Conservation (phyloP, 2,329 filamentous ascomycete species). For the Monilinia vaccinii-corymbosi region DNA sequence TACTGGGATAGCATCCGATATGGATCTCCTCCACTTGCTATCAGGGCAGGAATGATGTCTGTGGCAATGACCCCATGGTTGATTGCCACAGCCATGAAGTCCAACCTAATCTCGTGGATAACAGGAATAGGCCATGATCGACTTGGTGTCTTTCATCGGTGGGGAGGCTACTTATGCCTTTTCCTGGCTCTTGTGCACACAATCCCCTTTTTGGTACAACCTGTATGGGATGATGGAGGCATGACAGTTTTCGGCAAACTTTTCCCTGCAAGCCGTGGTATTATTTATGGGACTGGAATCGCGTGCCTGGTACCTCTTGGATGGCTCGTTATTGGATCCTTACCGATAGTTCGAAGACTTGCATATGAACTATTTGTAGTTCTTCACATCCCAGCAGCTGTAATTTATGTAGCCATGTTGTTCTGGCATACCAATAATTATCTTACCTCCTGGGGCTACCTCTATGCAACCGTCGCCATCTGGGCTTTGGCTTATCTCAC, state of each 20-base stretch:
- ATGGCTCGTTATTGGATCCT: slow-evolving; percentile 77
- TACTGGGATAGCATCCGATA: slow-evolving; percentile 82
- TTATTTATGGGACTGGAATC: slow-evolving; percentile 78
- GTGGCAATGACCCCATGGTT: slow-evolving; percentile 92
- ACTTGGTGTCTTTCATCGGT: slow-evolving; percentile 86
- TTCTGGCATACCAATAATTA: slow-evolving; percentile 98
- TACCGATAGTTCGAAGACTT: slow-evolving; percentile 65
- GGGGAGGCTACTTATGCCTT: slow-evolving; percentile 79
- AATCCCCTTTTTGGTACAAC: slow-evolving; percentile 82
- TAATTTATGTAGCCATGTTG: slow-evolving; percentile 72
- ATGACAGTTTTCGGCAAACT: slow-evolving; percentile 60
- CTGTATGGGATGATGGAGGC: slow-evolving; percentile 73
- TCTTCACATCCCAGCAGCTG: slow-evolving; percentile 72
- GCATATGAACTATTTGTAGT: slow-evolving; percentile 82
- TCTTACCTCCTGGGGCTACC: slow-evolving; percentile 80
- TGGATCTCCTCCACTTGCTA: slow-evolving; percentile 80
- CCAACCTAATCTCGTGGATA: slow-evolving; percentile 72
- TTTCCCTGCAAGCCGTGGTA: slow-evolving; percentile 53
- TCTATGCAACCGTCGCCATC: slow-evolving; percentile 72
- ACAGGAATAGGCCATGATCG: slow-evolving; percentile 90
- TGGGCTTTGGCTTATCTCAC: slow-evolving; percentile 67
- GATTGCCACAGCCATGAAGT: slow-evolving; percentile 80
- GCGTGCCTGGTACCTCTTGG: slow-evolving; percentile 72
- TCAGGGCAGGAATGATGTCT: slow-evolving; percentile 84
- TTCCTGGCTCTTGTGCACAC: slow-evolving; percentile 77